Evolutionary conservation across 1,284 basidiomycete genomes (phyloP).

Genomic region (Uromyces viciae-fabae): DNA sequence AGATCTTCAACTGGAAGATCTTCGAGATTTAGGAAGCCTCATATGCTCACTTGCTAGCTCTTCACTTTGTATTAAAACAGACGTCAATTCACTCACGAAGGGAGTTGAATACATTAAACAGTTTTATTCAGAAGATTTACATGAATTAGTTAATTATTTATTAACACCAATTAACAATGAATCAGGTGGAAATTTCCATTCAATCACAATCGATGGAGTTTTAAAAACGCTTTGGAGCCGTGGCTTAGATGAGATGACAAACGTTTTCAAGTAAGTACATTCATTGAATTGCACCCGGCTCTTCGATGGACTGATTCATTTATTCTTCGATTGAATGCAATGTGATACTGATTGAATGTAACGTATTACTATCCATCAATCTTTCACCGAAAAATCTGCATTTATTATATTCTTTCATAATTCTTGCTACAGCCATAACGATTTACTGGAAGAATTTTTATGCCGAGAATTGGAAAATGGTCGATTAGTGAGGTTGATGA

Average conservation of each 20-base stretch:
- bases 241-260: conserved; percentile 76
- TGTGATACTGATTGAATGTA: no score
- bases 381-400: no score
- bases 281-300: no score
- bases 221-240: conserved; percentile 73
- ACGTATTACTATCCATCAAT: no score
- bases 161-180: conserved; percentile 66
- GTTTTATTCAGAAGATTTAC: conserved; percentile 75
- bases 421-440: conserved; percentile 54
- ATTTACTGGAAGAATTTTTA: conserved; percentile 78
- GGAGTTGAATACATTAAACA: conserved; percentile 72
- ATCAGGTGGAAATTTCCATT: no score
- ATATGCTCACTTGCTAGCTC: conserved; percentile 69
- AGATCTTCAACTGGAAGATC: conserved; percentile 73
- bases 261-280: conserved; percentile 65
- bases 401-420: neutral
- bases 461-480: conserved; percentile 93
- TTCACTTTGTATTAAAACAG: conserved; percentile 8
- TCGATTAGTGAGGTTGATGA: conserved; percentile 80
- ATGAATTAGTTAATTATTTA: conserved; percentile 73
- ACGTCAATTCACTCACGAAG: conserved; percentile 64
- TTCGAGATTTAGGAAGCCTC: conserved; percentile 78
- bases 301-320: no score
- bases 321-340: no score
- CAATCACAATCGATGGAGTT: conserved; percentile 66